Evolutionary conservation across 306 rosid species (phyloP).

Genomic region (Biancaea sappan): DNA sequence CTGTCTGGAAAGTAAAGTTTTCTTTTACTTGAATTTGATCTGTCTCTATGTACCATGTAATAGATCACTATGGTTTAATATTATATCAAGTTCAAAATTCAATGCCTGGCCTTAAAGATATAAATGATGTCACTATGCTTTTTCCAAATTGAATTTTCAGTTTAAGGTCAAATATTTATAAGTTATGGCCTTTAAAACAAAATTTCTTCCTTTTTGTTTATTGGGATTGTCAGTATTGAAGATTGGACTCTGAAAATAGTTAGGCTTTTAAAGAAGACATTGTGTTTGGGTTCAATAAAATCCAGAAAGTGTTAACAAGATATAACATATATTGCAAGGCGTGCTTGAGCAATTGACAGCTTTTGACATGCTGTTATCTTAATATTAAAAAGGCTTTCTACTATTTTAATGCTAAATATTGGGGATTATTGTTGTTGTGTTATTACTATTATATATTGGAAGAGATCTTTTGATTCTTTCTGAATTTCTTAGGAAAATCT

Average conservation of each 20-base stretch:
- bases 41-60: conserved; percentile 25
- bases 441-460: background rate
- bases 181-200: conserved; percentile 10
- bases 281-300: conserved; percentile 12
- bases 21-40: conserved; percentile 30
- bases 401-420: background rate
- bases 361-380: background rate
- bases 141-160: background rate
- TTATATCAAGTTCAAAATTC: conserved; percentile 26
- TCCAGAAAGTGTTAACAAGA: conserved; percentile 19
- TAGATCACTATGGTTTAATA: conserved; percentile 27
- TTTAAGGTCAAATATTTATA: background rate
- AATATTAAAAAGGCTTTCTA: background rate
- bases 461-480: conserved; percentile 15
- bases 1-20: conserved; percentile 22
- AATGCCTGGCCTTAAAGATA: background rate
- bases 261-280: conserved; percentile 14
- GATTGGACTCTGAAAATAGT: conserved; percentile 7
- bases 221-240: conserved; percentile 21
- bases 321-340: conserved; percentile 2
- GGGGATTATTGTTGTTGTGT: background rate
- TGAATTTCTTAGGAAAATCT: background rate
- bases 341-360: background rate
- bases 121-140: background rate
- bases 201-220: background rate